These are phyloP conservation scores for Lepidium campestre DNA, from an alignment of 441 rosid species.

Conservation along the genomic window DNA sequence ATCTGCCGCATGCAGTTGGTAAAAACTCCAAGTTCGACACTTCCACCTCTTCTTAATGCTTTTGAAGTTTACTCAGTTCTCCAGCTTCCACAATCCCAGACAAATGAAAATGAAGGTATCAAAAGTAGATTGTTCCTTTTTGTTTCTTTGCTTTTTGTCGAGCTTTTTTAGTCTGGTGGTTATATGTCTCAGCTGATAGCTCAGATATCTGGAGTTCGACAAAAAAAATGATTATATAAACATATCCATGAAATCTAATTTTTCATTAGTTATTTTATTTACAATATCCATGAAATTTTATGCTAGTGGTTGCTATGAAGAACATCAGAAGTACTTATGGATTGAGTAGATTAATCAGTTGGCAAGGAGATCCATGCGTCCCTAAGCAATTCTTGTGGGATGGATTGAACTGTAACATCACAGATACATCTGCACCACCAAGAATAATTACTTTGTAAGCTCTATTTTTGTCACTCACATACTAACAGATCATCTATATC, in stretches of 20 bases:
- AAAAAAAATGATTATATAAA: background rate
- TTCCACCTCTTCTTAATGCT: slow-evolving; percentile 32
- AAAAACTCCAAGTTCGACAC: slow-evolving; percentile 30
- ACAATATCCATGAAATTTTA: background rate
- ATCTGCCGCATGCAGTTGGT: slow-evolving; percentile 11
- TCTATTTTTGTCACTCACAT: background rate
- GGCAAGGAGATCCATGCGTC: slow-evolving; percentile 38
- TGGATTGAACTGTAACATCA: slow-evolving; percentile 29
- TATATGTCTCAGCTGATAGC: too few relatives aligned
- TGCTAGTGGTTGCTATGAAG: slow-evolving; percentile 15
- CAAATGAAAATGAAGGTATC: slow-evolving; percentile 14
- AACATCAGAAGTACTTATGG: background rate
- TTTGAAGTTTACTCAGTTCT: slow-evolving; percentile 35
- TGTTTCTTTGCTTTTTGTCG: too few relatives aligned
- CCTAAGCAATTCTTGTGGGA: slow-evolving; percentile 25
- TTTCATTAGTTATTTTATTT: background rate
- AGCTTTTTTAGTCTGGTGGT: too few relatives aligned
- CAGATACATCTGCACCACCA: slow-evolving; percentile 2
- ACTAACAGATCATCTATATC: background rate
- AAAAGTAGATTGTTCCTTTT: background rate
- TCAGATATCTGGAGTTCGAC: too few relatives aligned
- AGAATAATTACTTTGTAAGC: slow-evolving; percentile 11
- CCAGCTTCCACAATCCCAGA: slow-evolving; percentile 10
- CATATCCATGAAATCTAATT: background rate
- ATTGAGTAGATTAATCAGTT: slow-evolving; percentile 10